These are phyloP conservation scores for Mycena crocata DNA, from an alignment of 768 basidiomycete species.

Conservation along the genomic window DNA sequence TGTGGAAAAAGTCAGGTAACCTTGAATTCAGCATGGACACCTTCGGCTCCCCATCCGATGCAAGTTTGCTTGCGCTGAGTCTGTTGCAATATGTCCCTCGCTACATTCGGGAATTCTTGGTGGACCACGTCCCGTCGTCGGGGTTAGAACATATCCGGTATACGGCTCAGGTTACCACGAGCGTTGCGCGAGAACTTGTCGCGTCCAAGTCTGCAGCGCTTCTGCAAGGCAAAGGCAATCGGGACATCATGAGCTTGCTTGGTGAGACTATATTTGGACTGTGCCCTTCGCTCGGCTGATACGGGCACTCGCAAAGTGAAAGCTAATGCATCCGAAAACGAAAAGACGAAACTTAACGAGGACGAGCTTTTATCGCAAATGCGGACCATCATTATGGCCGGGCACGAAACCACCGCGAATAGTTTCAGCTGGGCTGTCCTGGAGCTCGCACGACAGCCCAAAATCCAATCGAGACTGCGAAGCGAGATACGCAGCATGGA, in stretches of 20 bases:
- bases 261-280: conserved; percentile 41
- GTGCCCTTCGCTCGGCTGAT: neutral
- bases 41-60: conserved; percentile 44
- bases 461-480: conserved; percentile 71
- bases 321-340: conserved; percentile 64
- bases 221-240: conserved; percentile 47
- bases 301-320: conserved; percentile 49
- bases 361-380: conserved; percentile 64
- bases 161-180: conserved; percentile 45
- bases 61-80: conserved; percentile 47
- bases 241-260: conserved; percentile 57
- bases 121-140: conserved; percentile 43
- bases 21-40: conserved; percentile 41
- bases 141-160: conserved; percentile 46
- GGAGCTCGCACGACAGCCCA: conserved; percentile 68
- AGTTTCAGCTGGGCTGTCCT: conserved; percentile 71
- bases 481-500: conserved; percentile 61
- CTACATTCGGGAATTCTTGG: conserved; percentile 48
- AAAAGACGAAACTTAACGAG: conserved; percentile 55
- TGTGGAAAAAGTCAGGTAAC: neutral
- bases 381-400: conserved; percentile 61
- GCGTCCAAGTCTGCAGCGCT: conserved; percentile 48
- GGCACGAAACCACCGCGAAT: conserved; percentile 72
- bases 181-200: conserved; percentile 50
- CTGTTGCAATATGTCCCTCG: conserved; percentile 45